Evolutionary conservation across 257 asterid species (phyloP), one percentile per base, ranked within the genome.

Genomic region (Scutellaria baicalensis): DNA sequence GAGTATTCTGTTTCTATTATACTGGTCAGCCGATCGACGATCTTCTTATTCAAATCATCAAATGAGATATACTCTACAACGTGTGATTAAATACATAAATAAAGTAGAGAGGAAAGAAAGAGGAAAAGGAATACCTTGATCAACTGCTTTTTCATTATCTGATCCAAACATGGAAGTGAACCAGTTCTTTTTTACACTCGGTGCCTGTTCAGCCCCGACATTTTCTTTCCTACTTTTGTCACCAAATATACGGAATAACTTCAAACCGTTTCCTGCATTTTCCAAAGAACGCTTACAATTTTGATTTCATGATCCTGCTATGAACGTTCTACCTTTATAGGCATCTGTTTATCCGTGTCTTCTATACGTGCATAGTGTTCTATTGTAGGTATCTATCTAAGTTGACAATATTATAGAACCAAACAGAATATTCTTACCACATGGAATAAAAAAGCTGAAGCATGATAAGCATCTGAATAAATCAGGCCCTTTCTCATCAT

Each of bases 381-480:
- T 27, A 27, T 27, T 27, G 33, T 27, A 27, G 4, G 33, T 27
- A 27, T 27, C n/a, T n/a, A n/a, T n/a, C n/a, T n/a, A n/a, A 23
- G 31, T 23, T 23, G 38, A 68, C 13, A 50, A 43, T 3, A 51
- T 59, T 9, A 35, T 6, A 31, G 76, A 42, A 71, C 60, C 31
- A 40, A 18, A 23, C 23, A 44, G 47, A 65, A 72, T 42, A 67
- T 50, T 63, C 72, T 69, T 74, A 93, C 98, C 89, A 59, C 83
- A 65, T 58, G 94, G 96, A 60, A 87, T 83, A 81, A 93, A 93
- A 77, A 93, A 81, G 78, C 88, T 87, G 86, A 93, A 93, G 87
- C 98, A 93, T 59, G 96, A 83, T 54, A 93, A 79, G 84, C 97
- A 93, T 88, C 96, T 87, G 86, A 93, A 93, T 71, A 90, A 8